These are phyloP conservation scores for Alternaria metachromatica DNA, from an alignment of 2,329 filamentous ascomycete species.

Conservation along the genomic window DNA sequence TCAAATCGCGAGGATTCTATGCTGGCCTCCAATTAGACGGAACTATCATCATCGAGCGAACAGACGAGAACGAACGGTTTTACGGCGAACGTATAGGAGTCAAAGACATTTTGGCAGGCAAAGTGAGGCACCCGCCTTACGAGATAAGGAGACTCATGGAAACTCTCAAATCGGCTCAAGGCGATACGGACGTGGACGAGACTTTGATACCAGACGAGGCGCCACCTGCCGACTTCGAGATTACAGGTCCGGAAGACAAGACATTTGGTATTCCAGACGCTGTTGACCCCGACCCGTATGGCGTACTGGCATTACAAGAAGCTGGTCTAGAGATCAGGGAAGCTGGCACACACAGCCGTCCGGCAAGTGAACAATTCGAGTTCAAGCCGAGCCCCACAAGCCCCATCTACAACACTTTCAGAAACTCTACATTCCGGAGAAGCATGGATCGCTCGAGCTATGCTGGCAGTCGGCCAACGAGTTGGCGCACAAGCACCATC, in stretches of 20 bases:
- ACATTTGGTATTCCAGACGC: conserved; percentile 79
- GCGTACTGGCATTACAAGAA: conserved; percentile 87
- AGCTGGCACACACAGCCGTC: conserved; percentile 78
- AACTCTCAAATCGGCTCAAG: conserved; percentile 87
- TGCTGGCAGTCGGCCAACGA: conserved; percentile 65
- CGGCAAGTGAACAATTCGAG: conserved; percentile 81
- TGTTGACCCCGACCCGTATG: conserved; percentile 90
- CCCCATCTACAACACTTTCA: conserved; percentile 67
- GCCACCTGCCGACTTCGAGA: conserved; percentile 76
- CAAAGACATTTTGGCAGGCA: conserved; percentile 68
- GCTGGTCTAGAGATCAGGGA: conserved; percentile 89
- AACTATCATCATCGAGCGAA: conserved; percentile 82
- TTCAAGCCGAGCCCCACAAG: conserved; percentile 79
- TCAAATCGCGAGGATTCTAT: conserved; percentile 89
- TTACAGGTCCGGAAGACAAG: conserved; percentile 55
- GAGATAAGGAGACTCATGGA: conserved; percentile 71
- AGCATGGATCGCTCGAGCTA: conserved; percentile 74
- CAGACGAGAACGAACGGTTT: conserved; percentile 87
- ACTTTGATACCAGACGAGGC: conserved; percentile 71
- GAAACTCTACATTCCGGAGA: conserved; percentile 65
- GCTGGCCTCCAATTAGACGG: conserved; percentile 87
- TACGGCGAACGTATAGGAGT: conserved; percentile 73
- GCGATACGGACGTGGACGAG: conserved; percentile 76
- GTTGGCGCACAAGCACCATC: conserved; percentile 73
- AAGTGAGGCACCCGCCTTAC: conserved; percentile 62